Conservation (phyloP, 2,329 filamentous ascomycete genomes). For the Reticulascus tulasneorum region DNA sequence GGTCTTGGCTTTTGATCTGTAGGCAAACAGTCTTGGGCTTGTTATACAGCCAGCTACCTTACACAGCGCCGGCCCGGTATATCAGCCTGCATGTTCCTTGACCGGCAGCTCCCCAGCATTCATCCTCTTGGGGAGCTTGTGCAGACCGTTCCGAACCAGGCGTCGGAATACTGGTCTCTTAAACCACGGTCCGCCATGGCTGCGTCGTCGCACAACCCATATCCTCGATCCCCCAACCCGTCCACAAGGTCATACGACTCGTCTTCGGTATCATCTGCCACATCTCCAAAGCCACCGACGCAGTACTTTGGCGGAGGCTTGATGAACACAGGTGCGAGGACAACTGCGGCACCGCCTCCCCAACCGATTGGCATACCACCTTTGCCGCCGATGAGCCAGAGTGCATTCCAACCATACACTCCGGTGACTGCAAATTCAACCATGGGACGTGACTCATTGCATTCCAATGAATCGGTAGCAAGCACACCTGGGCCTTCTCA, state of each 20-base stretch:
- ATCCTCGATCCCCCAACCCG: conserved; percentile 58
- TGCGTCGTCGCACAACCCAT: conserved; percentile 47
- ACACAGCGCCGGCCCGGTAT: conserved; percentile 13
- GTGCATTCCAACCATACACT: conserved; percentile 50
- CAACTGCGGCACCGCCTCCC: conserved; percentile 43
- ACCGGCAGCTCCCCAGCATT: conserved; percentile 31
- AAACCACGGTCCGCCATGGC: conserved; percentile 16
- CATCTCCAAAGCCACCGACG: conserved; percentile 52
- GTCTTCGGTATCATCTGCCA: conserved; percentile 58
- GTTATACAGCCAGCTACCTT: conserved; percentile 19
- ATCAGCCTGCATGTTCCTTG: conserved; percentile 36
- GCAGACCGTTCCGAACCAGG: conserved; percentile 31
- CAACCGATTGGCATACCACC: conserved; percentile 52
- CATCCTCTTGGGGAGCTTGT: conserved; percentile 33
- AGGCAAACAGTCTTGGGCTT: conserved; percentile 1
- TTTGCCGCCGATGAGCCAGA: conserved; percentile 42
- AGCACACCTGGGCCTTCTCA: conserved; percentile 48
- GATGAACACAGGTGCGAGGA: conserved; percentile 48
- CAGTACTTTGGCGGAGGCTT: conserved; percentile 47
- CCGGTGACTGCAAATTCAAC: conserved; percentile 44
- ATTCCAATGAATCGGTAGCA: conserved; percentile 54
- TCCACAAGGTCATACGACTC: conserved; percentile 62
- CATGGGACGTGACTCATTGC: conserved; percentile 56
- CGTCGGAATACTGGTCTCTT: conserved; percentile 26
- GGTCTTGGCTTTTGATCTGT: too few species aligned